Base-by-base conservation (phyloP, 2,329 filamentous ascomycete species). In the Chaetothyriales sp. region DNA sequence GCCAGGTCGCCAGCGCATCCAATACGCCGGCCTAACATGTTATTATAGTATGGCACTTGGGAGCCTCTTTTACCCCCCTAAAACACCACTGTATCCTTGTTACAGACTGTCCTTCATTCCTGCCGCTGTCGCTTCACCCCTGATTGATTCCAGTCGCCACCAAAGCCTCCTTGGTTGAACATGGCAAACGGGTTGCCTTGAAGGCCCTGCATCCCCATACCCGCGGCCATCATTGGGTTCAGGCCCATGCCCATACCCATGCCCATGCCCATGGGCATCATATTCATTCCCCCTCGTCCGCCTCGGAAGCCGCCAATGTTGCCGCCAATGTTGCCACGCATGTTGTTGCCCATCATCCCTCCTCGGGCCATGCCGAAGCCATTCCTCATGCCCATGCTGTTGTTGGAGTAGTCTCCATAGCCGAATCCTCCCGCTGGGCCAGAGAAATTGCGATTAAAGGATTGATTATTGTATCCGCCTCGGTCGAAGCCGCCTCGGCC, bases 91-190 rank as follows among this genome's bases (percentile, higher is more conserved):
- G n/a, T 25, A 25, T 25, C 22, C 22, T 25, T 3, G 3, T 25
- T 25, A 25, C 22, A 25, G 22, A 25, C 22, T 25, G 6, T 25
- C 22, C 1, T 53, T 62, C 69, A 78, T 59, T 89, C 86, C 54
- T 84, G 84, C 55, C 86, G 77, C 57, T 84, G 82, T 58, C 86
- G 75, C 70, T 92, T 92, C 2, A 81, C 80, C 26, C 84, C 84
- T 59, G 90, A 86, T 5, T 86, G 86, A 61, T 90, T 90, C 73
- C 84, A 85, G 52, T 80, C 73, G 44, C 70, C 70, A 28, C 67
- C 66, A 43, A 64, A 68, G 44, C 66, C 65, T 48, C 70, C 70
- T 50, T 72, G 72, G 46, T 73, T 71, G 65, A 87, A 90, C 69
- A 87, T 88, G 52, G 74, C 78, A 68, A 88, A 90, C 61, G 81